Base-by-base conservation (phyloP, 1,284 basidiomycete species). In the Wallemia hederae region DNA sequence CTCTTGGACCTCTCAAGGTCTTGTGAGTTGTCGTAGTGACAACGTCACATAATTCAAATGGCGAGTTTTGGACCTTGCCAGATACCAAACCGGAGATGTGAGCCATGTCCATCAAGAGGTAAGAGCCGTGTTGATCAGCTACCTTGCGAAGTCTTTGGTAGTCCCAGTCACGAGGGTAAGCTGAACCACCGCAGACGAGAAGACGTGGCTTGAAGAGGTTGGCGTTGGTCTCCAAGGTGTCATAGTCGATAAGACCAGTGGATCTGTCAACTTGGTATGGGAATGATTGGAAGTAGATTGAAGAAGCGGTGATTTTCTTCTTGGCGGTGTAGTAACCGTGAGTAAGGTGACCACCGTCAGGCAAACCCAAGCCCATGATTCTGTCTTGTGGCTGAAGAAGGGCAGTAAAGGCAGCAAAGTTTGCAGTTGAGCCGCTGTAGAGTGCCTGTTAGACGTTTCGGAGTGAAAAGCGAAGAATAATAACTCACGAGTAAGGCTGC, bases 271-370 rank as follows among this genome's bases (percentile, higher is more conserved):
- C 85, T 63, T 80, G 81, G 71, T 98, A 99, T 59, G 94, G 94
- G 72, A 97, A 79, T 58, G 92, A 96, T 73, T 98, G 91, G 84
- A 98, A 99, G 79, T 98, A 98, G 76, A 98, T 97, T 22, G 92
- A 97, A 49, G 92, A 98, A 26, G 94, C 90, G 60, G 92, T 96
- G 81, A 99, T 98, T 76, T 98, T 98, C 79, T 96, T 94, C 76
- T 96, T 96, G 64, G 90, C 90, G 64, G 91, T 97, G 74, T 96
- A 97, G 77, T 94, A 94, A 39, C 91, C 91, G 72, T 97, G 91
- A 55, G 91, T 96, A 65, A 99, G 79, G 74, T 98, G 94, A 63
- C 94, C 94, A 72, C 94, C 94, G 69, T 97, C 91, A 31, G 94
- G 90, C 59, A 99, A 83, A 65, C 90, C 92, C 66, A 99, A 85